phyloP scores from a whole-genome alignment of 2,329 filamentous ascomycete genomes.

The Xylaria sp. region DNA sequence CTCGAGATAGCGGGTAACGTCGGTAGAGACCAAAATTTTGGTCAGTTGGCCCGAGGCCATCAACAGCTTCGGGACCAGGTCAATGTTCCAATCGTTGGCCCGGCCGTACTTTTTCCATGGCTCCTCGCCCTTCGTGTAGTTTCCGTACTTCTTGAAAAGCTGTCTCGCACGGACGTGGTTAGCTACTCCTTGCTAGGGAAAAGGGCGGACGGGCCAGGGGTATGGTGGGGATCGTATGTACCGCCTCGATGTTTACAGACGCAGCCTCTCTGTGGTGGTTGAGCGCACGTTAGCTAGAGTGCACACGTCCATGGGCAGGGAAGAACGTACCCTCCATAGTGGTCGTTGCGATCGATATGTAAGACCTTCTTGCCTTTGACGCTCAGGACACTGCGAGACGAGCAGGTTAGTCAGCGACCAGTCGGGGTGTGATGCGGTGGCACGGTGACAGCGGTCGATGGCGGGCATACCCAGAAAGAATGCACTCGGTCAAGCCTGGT shows the following conservation, averaged over 20 bases:
- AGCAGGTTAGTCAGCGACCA: constrained; percentile 18
- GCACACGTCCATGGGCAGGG: constrained; percentile 41
- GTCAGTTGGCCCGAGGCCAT: constrained; percentile 99
- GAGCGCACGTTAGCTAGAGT: constrained; percentile 40
- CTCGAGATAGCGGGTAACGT: constrained; percentile 87
- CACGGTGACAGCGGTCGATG: constrained; percentile 23
- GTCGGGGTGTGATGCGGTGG: constrained; percentile 17
- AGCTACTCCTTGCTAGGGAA: constrained; percentile 32
- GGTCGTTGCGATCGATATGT: constrained; percentile 98
- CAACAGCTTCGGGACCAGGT: constrained; percentile 96
- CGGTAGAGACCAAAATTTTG: constrained; percentile 97
- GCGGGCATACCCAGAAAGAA: constrained; percentile 85
- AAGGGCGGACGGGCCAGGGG: constrained; percentile 24
- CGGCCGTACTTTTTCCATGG: constrained; percentile 99
- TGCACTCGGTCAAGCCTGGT: constrained; percentile 98
- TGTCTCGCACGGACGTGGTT: constrained; percentile 29
- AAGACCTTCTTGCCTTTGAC: constrained; percentile 99
- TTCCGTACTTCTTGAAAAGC: constrained; percentile 96
- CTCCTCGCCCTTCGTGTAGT: constrained; percentile 80
- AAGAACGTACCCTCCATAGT: no score
- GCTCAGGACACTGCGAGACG: constrained; percentile 78
- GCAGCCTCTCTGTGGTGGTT: constrained; percentile 79
- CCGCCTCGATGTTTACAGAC: constrained; percentile 94
- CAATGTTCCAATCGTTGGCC: constrained; percentile 99
- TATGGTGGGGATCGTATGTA: constrained; percentile 55